Conservation (phyloP, 164 flowering plant species). For the Vitis amurensis region DNA sequence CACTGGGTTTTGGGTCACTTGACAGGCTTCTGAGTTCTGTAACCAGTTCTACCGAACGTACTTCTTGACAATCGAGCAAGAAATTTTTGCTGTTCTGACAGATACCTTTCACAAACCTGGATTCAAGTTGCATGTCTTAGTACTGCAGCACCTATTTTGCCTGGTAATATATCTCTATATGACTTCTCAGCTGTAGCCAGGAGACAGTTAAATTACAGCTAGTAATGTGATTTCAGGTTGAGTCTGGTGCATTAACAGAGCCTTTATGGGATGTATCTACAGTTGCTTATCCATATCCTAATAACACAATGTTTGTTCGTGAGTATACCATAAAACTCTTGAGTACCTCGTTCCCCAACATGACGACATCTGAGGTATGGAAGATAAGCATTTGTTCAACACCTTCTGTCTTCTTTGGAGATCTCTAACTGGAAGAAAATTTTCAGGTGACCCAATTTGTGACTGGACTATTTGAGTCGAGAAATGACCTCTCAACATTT, state of each 20-base stretch:
- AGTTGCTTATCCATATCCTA: slow-evolving; percentile 69
- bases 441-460: slow-evolving; percentile 88
- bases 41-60: slow-evolving; percentile 86
- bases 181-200: neutral
- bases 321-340: slow-evolving; percentile 88
- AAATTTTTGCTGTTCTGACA: slow-evolving; percentile 95
- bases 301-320: slow-evolving; percentile 67
- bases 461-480: slow-evolving; percentile 79
- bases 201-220: neutral
- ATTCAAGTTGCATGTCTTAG: slow-evolving; percentile 92
- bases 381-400: neutral
- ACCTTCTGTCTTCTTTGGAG: neutral
- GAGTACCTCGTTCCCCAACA: slow-evolving; percentile 93
- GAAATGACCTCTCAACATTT: slow-evolving; percentile 68
- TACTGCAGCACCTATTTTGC: slow-evolving; percentile 87
- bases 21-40: slow-evolving; percentile 88
- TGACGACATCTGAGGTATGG: slow-evolving; percentile 80
- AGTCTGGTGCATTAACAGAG: slow-evolving; percentile 76
- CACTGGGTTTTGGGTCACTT: slow-evolving; percentile 6
- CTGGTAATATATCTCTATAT: slow-evolving; percentile 49
- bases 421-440: neutral
- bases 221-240: slow-evolving; percentile 50
- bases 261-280: slow-evolving; percentile 92
- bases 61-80: slow-evolving; percentile 89
- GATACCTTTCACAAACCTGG: slow-evolving; percentile 99